These are phyloP conservation scores for Naganishia sp. DNA, from an alignment of 1,284 basidiomycete species.

Conservation along the genomic window DNA sequence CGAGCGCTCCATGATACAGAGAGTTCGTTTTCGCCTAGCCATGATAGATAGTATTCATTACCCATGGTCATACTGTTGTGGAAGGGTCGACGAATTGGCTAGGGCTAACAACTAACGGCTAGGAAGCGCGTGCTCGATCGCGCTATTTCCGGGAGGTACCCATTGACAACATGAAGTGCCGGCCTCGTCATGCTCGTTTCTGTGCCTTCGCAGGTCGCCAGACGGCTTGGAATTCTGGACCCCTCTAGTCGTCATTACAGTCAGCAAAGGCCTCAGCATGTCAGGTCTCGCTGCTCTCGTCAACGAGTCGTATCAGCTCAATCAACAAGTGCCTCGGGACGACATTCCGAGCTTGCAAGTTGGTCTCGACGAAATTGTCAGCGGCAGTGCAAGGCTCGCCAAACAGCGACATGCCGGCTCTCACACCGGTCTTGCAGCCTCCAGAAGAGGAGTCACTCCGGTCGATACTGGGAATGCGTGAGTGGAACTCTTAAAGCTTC, in stretches of 20 bases:
- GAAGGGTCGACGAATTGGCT: too few relatives aligned
- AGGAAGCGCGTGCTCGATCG: too few relatives aligned
- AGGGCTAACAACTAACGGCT: too few relatives aligned
- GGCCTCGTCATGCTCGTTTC: too few relatives aligned
- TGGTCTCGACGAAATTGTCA: conserved; percentile 30
- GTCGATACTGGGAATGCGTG: conserved; percentile 27
- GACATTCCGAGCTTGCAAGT: conserved; percentile 30
- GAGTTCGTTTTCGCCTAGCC: too few relatives aligned
- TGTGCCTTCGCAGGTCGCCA: too few relatives aligned
- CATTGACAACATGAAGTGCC: too few relatives aligned
- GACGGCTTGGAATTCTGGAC: too few relatives aligned
- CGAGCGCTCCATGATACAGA: too few relatives aligned
- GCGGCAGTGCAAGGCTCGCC: conserved; percentile 29
- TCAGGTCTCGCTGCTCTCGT: conserved; percentile 30
- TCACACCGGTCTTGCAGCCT: conserved; percentile 11
- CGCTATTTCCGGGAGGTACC: too few relatives aligned
- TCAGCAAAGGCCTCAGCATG: conserved; percentile 8
- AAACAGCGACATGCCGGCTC: conserved; percentile 26
- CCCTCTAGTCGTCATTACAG: background rate
- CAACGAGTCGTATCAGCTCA: conserved; percentile 29
- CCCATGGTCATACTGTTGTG: too few relatives aligned
- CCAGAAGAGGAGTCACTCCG: conserved; percentile 14
- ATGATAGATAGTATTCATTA: too few relatives aligned
- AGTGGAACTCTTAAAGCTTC: background rate
- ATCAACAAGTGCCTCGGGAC: conserved; percentile 23